phyloP scores from a whole-genome alignment of 2,329 filamentous ascomycete genomes.

The Camptophora hylomeconis region DNA sequence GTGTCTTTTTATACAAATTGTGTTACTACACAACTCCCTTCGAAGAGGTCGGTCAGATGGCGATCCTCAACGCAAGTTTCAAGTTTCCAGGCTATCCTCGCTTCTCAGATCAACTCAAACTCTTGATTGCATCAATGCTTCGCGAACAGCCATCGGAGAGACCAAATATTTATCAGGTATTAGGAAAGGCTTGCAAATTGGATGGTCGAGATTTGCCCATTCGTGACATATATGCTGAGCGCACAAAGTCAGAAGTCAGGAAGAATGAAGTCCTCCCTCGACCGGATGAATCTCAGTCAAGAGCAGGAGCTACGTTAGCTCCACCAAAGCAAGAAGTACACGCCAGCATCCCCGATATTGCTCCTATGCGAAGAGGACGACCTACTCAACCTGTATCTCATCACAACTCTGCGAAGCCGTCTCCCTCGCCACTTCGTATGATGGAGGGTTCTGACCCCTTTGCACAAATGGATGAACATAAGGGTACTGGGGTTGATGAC shows the following conservation, averaged over 20 bases:
- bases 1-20: conserved; percentile 90
- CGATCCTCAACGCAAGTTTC: conserved; percentile 90
- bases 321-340: conserved; percentile 47
- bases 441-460: conserved; percentile 66
- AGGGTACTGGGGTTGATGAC: conserved; percentile 52
- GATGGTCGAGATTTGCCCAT: conserved; percentile 76
- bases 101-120: conserved; percentile 83
- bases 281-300: conserved; percentile 43
- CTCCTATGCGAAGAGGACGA: conserved; percentile 82
- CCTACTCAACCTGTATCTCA: conserved; percentile 43
- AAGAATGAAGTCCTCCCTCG: conserved; percentile 47
- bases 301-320: conserved; percentile 70
- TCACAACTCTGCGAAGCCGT: conserved; percentile 41
- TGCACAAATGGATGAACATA: conserved; percentile 66
- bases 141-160: conserved; percentile 65
- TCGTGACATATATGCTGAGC: conserved; percentile 65
- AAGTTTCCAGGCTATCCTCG: conserved; percentile 77
- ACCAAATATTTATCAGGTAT: conserved; percentile 88
- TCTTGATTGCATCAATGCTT: conserved; percentile 84
- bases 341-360: conserved; percentile 70
- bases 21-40: conserved; percentile 99
- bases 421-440: conserved; percentile 56
- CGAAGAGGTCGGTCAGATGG: conserved; percentile 93
- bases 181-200: conserved; percentile 79
- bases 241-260: conserved; percentile 51